Conservation (phyloP, 306 rosid species). For the Prunus mongolica region DNA sequence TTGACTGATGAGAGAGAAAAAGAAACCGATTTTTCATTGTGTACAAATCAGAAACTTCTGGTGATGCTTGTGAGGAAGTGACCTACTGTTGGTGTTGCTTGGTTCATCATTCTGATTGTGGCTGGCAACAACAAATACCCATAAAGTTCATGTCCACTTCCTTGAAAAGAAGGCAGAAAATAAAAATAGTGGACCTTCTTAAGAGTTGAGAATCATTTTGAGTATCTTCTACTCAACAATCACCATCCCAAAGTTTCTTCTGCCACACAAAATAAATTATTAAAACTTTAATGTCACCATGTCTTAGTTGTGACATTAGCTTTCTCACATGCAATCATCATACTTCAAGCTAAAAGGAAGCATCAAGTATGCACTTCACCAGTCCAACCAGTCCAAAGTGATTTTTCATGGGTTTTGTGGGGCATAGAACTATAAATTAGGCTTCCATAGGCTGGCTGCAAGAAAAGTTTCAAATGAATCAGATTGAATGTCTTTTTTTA, state of each 20-base stretch:
- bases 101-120: conserved; percentile 6
- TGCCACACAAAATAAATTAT: conserved; percentile 3
- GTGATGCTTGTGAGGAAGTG: neutral
- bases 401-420: neutral
- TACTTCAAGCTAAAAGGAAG: conserved; percentile 1
- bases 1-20: neutral
- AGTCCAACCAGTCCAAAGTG: neutral
- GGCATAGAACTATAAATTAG: neutral
- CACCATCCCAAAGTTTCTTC: conserved; percentile 14
- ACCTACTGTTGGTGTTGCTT: conserved; percentile 10
- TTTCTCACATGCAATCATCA: conserved; percentile 28
- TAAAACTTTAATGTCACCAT: neutral
- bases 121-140: conserved; percentile 1
- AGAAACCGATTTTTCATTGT: neutral
- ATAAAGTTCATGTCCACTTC: neutral
- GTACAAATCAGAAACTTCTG: neutral
- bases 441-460: neutral
- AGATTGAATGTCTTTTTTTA: neutral
- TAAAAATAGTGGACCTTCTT: neutral
- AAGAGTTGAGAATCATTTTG: conserved; percentile 3
- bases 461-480: neutral
- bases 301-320: neutral
- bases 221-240: conserved; percentile 23
- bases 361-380: neutral
- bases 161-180: neutral